Evolutionary conservation across 805 yeast genomes (phyloP).

Genomic region (Metschnikowia lachancei): DNA sequence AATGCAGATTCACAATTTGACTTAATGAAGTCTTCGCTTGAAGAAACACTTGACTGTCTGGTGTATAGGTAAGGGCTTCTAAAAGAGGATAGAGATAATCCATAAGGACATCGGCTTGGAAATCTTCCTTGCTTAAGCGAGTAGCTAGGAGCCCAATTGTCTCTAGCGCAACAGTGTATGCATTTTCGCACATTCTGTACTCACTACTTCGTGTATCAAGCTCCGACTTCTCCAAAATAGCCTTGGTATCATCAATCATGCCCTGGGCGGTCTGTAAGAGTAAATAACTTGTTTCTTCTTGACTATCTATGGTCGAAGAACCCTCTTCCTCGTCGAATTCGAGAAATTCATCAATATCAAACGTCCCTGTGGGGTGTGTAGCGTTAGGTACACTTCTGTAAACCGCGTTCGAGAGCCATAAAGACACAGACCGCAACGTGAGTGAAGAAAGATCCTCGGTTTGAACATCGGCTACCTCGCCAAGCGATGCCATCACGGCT

Average conservation of each 20-base stretch:
- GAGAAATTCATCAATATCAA: slow-evolving; percentile 22
- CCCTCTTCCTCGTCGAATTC: slow-evolving; percentile 17
- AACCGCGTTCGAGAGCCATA: slow-evolving; percentile 35
- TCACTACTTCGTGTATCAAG: not conserved
- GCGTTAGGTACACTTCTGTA: not conserved
- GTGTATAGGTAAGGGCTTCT: slow-evolving; percentile 62
- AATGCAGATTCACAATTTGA: slow-evolving; percentile 42
- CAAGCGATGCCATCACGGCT: slow-evolving; percentile 16
- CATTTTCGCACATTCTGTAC: slow-evolving; percentile 21
- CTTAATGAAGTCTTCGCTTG: slow-evolving; percentile 59
- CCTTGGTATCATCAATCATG: slow-evolving; percentile 36
- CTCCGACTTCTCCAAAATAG: not conserved
- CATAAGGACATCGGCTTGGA: slow-evolving; percentile 52
- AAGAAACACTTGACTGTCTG: slow-evolving; percentile 43
- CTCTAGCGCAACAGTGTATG: slow-evolving; percentile 44
- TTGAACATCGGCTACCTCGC: not conserved
- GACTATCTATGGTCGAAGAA: not conserved
- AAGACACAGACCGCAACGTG: slow-evolving; percentile 15
- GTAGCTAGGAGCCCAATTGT: slow-evolving; percentile 37
- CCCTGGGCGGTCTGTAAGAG: slow-evolving; percentile 40
- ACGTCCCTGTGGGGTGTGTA: not conserved
- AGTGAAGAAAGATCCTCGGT: not conserved
- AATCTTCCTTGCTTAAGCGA: slow-evolving; percentile 27
- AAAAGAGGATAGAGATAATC: slow-evolving; percentile 72
- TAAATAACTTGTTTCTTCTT: slow-evolving; percentile 30